Base-by-base conservation (phyloP, 345 rosid genomes). In the Pugionium cornutum region DNA sequence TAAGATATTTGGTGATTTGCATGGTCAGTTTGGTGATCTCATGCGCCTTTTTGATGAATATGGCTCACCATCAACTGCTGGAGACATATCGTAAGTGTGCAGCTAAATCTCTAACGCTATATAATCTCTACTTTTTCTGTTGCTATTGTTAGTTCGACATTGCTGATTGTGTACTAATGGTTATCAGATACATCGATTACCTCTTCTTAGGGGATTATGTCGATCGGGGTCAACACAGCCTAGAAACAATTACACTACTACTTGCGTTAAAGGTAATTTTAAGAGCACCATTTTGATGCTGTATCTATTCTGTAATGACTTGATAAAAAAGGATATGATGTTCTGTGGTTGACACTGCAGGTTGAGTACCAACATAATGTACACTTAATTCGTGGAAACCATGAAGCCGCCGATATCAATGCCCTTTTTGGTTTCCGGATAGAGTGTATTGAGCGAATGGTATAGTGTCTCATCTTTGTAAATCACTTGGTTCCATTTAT, bases 151-250 rank as follows among this genome's bases (percentile, higher is more conserved):
- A 31, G 31, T 31, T 58, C 30, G 67, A 36, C 64, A 52, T 72
- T 74, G 44, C 59, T 61, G 31, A 58, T 31, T 26, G 26, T 57
- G 31, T 75, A 28, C 69, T 43, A 53, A 46, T 75, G 66, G 53
- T 64, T 69, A 11, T 82, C 89, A 94, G 99, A 70, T 94, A 94
- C 77, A 94, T 94, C 29, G 97, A 94, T 76, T 94, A 90, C 80
- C 97, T 94, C 75, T 94, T 94, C 84, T 76, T 94, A 80, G 99
- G 99, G 70, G 99, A 94, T 75, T 94, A 90, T 82, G 97, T 94
- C 69, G 99, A 94, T 69, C 88, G 99, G 58, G 99, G 99, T 43
- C 99, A 94, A 70, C 99, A 94, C 81, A 94, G 99, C 78, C 78
- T 94, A 74, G 99, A 94, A 76, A 94, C 99, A 49, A 94, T 94